Conservation (phyloP, 768 basidiomycete species). For the Lepiota venenata region DNA sequence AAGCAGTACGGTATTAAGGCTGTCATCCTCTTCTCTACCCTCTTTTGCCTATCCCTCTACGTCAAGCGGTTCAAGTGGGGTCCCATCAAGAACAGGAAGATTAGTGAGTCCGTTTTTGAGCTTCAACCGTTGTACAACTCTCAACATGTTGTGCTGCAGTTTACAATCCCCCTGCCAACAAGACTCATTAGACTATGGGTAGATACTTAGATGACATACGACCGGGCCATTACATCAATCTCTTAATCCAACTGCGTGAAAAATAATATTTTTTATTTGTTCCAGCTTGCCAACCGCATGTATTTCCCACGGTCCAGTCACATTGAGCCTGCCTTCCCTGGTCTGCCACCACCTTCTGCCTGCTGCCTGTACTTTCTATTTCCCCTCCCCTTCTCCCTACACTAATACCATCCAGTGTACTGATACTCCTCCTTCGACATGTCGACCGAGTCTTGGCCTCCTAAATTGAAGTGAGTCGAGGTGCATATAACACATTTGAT, state of each 20-base stretch:
- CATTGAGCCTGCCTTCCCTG: background rate
- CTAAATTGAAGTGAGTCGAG: conserved; percentile 62
- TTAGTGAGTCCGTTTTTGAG: conserved; percentile 49
- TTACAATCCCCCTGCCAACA: conserved; percentile 59
- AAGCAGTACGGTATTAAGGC: conserved; percentile 98
- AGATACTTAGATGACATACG: conserved; percentile 22
- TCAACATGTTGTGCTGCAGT: conserved; percentile 30
- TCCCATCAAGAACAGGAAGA: conserved; percentile 90
- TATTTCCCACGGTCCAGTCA: background rate
- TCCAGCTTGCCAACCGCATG: background rate
- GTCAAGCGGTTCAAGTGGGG: conserved; percentile 97
- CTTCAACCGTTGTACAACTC: background rate
- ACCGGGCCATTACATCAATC: conserved; percentile 15
- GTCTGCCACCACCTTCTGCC: background rate
- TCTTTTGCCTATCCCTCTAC: conserved; percentile 79
- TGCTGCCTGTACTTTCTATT: background rate
- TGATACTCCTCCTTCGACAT: conserved; percentile 27
- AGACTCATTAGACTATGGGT: conserved; percentile 45
- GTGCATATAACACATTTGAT: background rate
- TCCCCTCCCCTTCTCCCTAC: background rate
- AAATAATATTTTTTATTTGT: background rate
- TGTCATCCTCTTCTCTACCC: conserved; percentile 85
- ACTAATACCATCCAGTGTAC: background rate
- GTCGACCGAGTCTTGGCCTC: conserved; percentile 82
- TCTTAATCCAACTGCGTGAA: conserved; percentile 21